Percentiles rank a stretch among this genome's conserved stretches.
Evolutionary conservation across 176 grass and related monocot species (phyloP).

Genomic region (Coix lacrymajobi): DNA sequence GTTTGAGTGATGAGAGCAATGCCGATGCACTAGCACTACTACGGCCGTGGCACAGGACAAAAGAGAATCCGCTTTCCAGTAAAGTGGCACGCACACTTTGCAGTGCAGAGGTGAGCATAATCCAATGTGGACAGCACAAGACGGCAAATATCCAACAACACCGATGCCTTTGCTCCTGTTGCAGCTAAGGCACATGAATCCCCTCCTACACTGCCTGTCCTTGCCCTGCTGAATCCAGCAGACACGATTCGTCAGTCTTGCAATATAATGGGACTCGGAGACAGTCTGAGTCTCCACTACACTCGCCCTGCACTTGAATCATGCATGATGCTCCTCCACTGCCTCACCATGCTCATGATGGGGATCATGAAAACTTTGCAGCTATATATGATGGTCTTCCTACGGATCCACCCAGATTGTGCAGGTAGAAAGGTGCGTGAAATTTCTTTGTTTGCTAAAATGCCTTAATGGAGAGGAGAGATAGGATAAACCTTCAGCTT

Average conservation of each 20-base stretch:
- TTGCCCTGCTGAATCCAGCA: neutral
- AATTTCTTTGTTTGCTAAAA: neutral
- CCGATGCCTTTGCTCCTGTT: neutral
- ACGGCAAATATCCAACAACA: no score
- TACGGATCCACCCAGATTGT: neutral
- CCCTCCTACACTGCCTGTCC: no score
- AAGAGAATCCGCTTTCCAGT: neutral
- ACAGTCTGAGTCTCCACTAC: no score
- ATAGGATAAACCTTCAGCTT: neutral
- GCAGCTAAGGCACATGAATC: neutral
- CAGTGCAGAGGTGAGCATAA: neutral
- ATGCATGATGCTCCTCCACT: neutral
- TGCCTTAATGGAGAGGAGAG: neutral
- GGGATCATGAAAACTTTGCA: neutral
- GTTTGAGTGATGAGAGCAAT: neutral
- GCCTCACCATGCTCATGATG: neutral
- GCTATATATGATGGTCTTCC: no score
- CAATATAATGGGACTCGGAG: neutral
- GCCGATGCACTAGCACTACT: neutral
- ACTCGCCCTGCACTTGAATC: neutral
- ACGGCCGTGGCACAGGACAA: neutral
- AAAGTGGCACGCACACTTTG: neutral
- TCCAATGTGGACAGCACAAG: slow-evolving; percentile 29
- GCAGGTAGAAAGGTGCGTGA: neutral
- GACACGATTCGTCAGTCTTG: neutral